Evolutionary conservation across 345 rosid species (phyloP), one percentile per base, ranked within the genome.

Genomic region (Salix udensis): DNA sequence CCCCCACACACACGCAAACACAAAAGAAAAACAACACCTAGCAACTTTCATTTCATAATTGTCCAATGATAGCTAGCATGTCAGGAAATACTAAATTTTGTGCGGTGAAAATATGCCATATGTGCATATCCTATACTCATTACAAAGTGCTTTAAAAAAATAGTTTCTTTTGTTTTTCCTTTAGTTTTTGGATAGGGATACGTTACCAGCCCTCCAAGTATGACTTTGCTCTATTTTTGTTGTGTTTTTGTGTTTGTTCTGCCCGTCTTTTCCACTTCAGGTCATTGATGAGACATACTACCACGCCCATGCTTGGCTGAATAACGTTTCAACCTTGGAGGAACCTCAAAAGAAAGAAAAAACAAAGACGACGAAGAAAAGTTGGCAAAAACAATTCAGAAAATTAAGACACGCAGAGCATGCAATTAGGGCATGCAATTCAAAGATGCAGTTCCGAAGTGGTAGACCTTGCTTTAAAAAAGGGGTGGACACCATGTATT

Each of bases 401-500:
- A 64, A 64, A 26, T 31, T 4, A 9, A 5, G 11, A 14, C 67
- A 24, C 16, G 2, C 0, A 31, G 21, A 7, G 40, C 58, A 48
- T n/a, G 44, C 42, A 74, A 10, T 39, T 65, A 40, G 46, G 30
- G 40, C 23, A 12, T 50, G 46, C 72, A 73, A 58, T 53, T 72
- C 70, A 53, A 74, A 46, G 23, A 42, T 18, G 60, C 31, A 44
- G 39, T 31, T 70, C 69, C 61, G 26, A 65, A 73, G 77, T 42
- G 80, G 83, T 65, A 66, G 67, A 72, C 48, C 55, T 68, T 53
- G 70, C 87, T 85, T 88, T 85, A 79, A 50, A 46, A 50, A 85
- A 85, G 86, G 66, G 62, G 82, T 67, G 79, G 77, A 84, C 79
- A 76, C 75, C 77, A 67, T 67, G 77, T 71, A 80, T 83, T 36